Evolutionary conservation across 179 eudicot genomes (phyloP).

Genomic region (Heliamphora pulchella): DNA sequence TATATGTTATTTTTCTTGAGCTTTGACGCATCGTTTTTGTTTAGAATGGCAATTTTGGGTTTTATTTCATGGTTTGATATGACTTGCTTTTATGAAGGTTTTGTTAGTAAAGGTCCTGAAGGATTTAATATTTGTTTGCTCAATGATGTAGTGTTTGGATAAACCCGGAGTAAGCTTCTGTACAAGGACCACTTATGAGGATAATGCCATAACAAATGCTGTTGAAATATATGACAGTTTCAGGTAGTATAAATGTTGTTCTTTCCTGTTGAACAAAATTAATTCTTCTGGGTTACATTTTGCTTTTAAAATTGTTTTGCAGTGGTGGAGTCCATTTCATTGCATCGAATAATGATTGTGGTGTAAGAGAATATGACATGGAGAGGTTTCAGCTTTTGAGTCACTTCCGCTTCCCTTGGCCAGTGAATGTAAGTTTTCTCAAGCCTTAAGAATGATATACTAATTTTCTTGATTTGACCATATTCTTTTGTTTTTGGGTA

Average conservation of each 20-base stretch:
- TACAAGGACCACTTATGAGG: conserved; percentile 72
- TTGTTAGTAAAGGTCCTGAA: not conserved
- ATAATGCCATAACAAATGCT: conserved; percentile 90
- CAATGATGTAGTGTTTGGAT: conserved; percentile 53
- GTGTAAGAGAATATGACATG: conserved; percentile 71
- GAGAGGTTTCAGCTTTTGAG: conserved; percentile 68
- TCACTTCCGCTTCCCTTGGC: conserved; percentile 75
- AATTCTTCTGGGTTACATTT: not conserved
- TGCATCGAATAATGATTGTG: conserved; percentile 77
- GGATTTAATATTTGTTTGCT: not conserved
- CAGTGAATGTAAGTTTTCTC: conserved; percentile 64
- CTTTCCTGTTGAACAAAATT: not conserved
- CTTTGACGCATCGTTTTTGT: no score
- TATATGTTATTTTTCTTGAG: no score
- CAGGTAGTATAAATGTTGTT: conserved; percentile 36
- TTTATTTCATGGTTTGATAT: not conserved
- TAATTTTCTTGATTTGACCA: not conserved
- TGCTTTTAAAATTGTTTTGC: conserved; percentile 24
- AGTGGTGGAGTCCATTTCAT: conserved; percentile 69
- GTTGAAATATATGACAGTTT: conserved; percentile 59
- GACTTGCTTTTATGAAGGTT: conserved; percentile 13
- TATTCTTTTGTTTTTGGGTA: not conserved
- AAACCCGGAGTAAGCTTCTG: conserved; percentile 66
- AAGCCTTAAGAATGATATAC: not conserved
- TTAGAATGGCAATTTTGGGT: not conserved